Evolutionary conservation across 495 filamentous ascomycete species (phyloP).

Genomic region (Penicillium cosmopolitanum): DNA sequence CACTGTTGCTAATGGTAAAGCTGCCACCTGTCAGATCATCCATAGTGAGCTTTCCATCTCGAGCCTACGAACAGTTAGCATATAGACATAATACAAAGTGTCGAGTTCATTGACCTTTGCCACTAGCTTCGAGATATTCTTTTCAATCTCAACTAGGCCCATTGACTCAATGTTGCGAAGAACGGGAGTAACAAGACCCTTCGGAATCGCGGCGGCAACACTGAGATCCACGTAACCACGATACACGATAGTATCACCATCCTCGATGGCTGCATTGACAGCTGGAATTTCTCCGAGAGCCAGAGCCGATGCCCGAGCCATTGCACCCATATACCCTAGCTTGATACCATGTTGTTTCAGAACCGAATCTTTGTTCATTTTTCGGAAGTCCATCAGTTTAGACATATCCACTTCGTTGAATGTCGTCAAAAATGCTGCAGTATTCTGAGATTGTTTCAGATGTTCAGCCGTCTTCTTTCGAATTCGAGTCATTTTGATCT

Average conservation of each 20-base stretch:
- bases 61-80: constrained; percentile 53
- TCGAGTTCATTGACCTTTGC: constrained; percentile 62
- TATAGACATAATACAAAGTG: not conserved
- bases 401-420: constrained; percentile 98
- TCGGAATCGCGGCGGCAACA: constrained; percentile 91
- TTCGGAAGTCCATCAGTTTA: constrained; percentile 82
- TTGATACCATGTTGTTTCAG: constrained; percentile 88
- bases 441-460: constrained; percentile 92
- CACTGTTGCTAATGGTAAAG: constrained; percentile 93
- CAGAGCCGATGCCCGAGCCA: constrained; percentile 66
- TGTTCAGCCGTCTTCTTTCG: constrained; percentile 88
- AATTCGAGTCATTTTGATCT: constrained; percentile 98
- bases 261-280: constrained; percentile 89
- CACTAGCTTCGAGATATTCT: constrained; percentile 79
- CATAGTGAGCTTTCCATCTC: constrained; percentile 88
- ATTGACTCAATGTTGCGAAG: constrained; percentile 81
- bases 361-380: constrained; percentile 82
- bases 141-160: constrained; percentile 81
- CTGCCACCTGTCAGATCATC: constrained; percentile 95
- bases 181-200: constrained; percentile 87
- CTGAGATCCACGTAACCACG: constrained; percentile 91
- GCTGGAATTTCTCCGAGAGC: constrained; percentile 66
- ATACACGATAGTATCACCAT: constrained; percentile 90
- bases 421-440: constrained; percentile 85
- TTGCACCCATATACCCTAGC: constrained; percentile 91